A percentile compares a stretch with the other conserved stretches of the same genome.
Conservation (phyloP, 805 yeast genomes). For the Ogataea paraovalis region DNA sequence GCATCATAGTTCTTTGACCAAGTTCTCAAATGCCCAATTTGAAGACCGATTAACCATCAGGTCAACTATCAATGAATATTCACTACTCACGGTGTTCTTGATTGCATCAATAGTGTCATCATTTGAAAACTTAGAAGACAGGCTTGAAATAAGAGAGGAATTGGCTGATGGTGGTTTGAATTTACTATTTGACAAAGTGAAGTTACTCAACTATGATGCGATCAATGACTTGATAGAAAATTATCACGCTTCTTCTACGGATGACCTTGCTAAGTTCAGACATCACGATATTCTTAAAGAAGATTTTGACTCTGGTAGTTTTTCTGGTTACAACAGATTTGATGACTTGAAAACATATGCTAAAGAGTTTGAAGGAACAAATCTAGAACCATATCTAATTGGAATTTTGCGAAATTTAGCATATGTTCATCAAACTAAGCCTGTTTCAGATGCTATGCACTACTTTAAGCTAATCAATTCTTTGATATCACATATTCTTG, state of each 20-base stretch:
- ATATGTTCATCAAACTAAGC: slow-evolving; percentile 8
- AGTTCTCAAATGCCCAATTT: slow-evolving; percentile 6
- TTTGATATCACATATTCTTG: slow-evolving; percentile 12
- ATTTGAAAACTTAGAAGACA: slow-evolving; percentile 27
- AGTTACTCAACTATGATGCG: slow-evolving; percentile 49
- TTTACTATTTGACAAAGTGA: slow-evolving; percentile 48
- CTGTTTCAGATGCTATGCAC: slow-evolving; percentile 3
- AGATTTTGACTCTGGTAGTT: background rate
- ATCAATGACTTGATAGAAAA: slow-evolving; percentile 63
- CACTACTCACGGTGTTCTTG: slow-evolving; percentile 64
- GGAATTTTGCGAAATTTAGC: slow-evolving; percentile 11
- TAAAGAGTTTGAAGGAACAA: slow-evolving; percentile 19
- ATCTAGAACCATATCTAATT: slow-evolving; percentile 1
- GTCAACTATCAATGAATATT: slow-evolving; percentile 47
- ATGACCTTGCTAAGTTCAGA: slow-evolving; percentile 44
- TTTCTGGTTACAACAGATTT: background rate
- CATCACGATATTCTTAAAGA: slow-evolving; percentile 4
- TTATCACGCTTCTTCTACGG: slow-evolving; percentile 52
- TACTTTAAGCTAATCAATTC: slow-evolving; percentile 8
- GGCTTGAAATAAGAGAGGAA: slow-evolving; percentile 58
- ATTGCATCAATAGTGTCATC: slow-evolving; percentile 61
- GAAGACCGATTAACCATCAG: background rate
- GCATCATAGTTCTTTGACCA: slow-evolving; percentile 4
- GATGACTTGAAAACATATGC: slow-evolving; percentile 22
- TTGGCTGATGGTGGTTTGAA: slow-evolving; percentile 55